Base-by-base conservation (phyloP, 176 grass and related monocot genomes). In the Ensete ventricosum region DNA sequence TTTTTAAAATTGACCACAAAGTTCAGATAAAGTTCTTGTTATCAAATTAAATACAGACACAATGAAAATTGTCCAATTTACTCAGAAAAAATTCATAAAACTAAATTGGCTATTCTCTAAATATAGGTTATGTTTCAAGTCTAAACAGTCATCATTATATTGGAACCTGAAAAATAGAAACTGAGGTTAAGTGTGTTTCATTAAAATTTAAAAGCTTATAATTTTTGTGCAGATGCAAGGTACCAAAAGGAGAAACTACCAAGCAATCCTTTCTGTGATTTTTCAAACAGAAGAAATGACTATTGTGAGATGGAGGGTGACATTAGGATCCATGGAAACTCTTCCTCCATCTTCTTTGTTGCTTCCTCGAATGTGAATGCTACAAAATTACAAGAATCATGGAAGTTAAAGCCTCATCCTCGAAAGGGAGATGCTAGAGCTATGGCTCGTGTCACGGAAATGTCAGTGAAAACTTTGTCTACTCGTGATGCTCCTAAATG, bases 371-470 rank as follows among this genome's bases (percentile, higher is more conserved):
- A 65, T 12, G 11, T 22, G 23, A 65, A 65, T 13, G 21, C 63
- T 5, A 65, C 63, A 2, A 60, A 60, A 54, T 17, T 11, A 25
- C 13, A 54, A 3, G 49, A 49, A 19, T 76, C 79, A 71, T 86
- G 86, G 81, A 74, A 51, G 75, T 77, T 95, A 72, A 95, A 95
- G 64, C 91, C 91, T 24, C 88, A 82, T 65, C 54, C 79, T 8
- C 80, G 91, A 74, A 95, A 95, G 81, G 80, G 77, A 0, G 91
- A 95, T 62, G 67, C 14, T 29, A 60, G 83, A 24, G 76, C 85
- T 14, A 76, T 95, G 11, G 34, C 81, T 67, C 48, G 3, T 78
- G 85, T 88, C 67, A 86, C 75, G 1, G 85, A 83, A 76, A 48
- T 95, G 77, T 78, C 76, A 1, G 19, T 90, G 16, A 58, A 78